A percentile compares a stretch with the other conserved stretches of the same genome.
These are phyloP conservation scores for Chlamydomonas applanata DNA, from an alignment of 139 green algal species.

Conservation along the genomic window DNA sequence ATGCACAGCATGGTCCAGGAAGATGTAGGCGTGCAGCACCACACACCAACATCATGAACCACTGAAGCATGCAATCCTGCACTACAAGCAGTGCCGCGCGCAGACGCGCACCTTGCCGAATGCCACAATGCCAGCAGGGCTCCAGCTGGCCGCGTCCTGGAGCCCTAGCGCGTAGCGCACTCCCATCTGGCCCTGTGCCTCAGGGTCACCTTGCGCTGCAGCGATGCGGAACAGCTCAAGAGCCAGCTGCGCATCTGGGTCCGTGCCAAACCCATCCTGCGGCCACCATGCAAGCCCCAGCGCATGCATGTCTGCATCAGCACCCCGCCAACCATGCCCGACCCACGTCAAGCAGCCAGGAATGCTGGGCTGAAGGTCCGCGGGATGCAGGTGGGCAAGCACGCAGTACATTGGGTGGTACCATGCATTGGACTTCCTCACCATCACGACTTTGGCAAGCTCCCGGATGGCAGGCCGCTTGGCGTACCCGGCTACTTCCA, in stretches of 20 bases:
- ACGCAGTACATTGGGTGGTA: too few species aligned
- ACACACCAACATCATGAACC: not conserved
- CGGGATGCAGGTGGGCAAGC: not conserved
- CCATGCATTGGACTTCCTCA: too few species aligned
- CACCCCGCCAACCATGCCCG: not conserved
- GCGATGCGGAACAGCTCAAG: slow-evolving; percentile 64
- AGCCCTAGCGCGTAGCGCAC: slow-evolving; percentile 63
- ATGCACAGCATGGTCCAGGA: not conserved
- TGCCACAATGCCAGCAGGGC: slow-evolving; percentile 10
- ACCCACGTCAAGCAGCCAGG: not conserved
- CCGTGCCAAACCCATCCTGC: slow-evolving; percentile 52
- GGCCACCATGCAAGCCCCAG: not conserved
- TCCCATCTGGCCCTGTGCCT: slow-evolving; percentile 71
- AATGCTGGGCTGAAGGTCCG: too few species aligned
- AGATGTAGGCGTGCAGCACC: not conserved
- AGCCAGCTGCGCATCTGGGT: slow-evolving; percentile 53
- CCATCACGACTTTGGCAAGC: slow-evolving; percentile 42
- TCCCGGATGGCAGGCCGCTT: slow-evolving; percentile 40
- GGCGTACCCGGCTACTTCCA: slow-evolving; percentile 7
- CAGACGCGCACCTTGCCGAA: slow-evolving; percentile 49
- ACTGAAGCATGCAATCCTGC: not conserved
- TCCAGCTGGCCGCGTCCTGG: slow-evolving; percentile 33
- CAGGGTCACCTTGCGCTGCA: slow-evolving; percentile 60
- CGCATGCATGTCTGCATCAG: not conserved
- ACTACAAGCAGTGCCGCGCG: too few species aligned